Evolutionary conservation across 2,329 filamentous ascomycete species (phyloP).

Genomic region (Gaeumannomyces sp.): DNA sequence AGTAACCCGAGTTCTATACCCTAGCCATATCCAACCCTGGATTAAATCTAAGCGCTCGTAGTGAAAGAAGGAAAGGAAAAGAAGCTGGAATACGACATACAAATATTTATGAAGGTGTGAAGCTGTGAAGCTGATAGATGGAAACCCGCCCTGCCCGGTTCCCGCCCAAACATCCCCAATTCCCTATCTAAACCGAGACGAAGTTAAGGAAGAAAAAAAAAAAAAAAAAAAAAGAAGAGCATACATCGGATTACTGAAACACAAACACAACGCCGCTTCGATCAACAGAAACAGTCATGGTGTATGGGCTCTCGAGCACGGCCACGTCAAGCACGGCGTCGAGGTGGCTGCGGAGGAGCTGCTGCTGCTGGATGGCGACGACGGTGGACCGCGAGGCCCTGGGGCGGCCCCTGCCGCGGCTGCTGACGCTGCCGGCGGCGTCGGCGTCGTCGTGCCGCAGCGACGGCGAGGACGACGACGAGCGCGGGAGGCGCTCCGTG

Average conservation of each 20-base stretch:
- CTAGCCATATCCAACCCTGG: neutral
- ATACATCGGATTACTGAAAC: conserved; percentile 41
- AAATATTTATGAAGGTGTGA: neutral
- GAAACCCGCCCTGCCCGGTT: neutral
- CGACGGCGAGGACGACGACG: conserved; percentile 23
- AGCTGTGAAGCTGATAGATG: neutral
- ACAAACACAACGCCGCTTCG: conserved; percentile 85
- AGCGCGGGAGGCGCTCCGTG: conserved; percentile 51
- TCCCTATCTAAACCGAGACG: neutral
- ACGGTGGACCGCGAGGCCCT: conserved; percentile 69
- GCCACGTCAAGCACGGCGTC: conserved; percentile 84
- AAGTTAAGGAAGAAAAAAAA: neutral
- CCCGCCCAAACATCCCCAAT: too few relatives aligned
- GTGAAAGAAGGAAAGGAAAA: neutral
- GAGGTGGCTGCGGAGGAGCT: conserved; percentile 77
- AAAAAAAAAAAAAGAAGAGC: neutral
- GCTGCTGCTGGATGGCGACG: conserved; percentile 81
- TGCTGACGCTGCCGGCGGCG: conserved; percentile 20
- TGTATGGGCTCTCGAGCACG: conserved; percentile 82
- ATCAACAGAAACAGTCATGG: conserved; percentile 89
- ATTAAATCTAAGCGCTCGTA: neutral
- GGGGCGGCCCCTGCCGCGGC: conserved; percentile 19
- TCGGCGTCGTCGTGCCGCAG: conserved; percentile 24
- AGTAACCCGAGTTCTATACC: neutral
- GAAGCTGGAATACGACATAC: neutral